Evolutionary conservation across 2,329 filamentous ascomycete genomes (phyloP).

Genomic region (Talaromyces sp.): DNA sequence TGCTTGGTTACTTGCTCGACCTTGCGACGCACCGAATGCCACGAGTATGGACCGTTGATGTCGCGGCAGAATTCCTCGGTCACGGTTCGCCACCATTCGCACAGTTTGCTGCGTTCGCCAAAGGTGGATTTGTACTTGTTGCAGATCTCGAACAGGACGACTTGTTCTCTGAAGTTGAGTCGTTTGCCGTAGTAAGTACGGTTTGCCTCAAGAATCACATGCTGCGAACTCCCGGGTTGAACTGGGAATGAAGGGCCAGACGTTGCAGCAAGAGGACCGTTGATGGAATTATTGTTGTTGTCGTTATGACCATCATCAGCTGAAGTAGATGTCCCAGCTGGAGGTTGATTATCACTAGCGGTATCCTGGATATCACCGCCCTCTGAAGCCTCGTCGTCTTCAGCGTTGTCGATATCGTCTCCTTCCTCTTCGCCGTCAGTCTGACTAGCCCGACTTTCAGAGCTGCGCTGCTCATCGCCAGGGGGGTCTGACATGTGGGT

Average conservation of each 20-base stretch:
- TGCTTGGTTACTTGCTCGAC: slow-evolving; percentile 39
- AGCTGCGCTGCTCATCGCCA: not conserved
- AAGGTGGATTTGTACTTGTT: slow-evolving; percentile 33
- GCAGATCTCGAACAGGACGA: slow-evolving; percentile 37
- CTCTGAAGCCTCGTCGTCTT: not conserved
- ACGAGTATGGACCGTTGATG: slow-evolving; percentile 37
- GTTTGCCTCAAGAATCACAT: slow-evolving; percentile 9
- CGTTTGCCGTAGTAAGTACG: slow-evolving; percentile 33
- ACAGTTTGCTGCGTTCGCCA: slow-evolving; percentile 37
- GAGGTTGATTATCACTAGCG: not conserved
- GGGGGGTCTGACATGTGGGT: not conserved
- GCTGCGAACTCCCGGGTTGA: not conserved
- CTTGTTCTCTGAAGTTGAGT: slow-evolving; percentile 37
- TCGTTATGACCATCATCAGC: not conserved
- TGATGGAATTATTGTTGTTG: not conserved
- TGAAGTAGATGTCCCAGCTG: not conserved
- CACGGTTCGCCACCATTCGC: slow-evolving; percentile 39
- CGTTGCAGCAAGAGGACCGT: not conserved
- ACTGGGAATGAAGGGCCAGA: not conserved
- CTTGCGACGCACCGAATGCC: slow-evolving; percentile 40
- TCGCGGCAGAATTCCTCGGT: slow-evolving; percentile 34
- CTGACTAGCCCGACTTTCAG: not conserved
- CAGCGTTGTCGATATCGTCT: slow-evolving; percentile 1
- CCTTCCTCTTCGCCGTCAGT: slow-evolving; percentile 1
- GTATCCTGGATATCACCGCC: slow-evolving; percentile 8